Base-by-base conservation (phyloP, 176 grass and related monocot genomes). In the Ananas comosus region DNA sequence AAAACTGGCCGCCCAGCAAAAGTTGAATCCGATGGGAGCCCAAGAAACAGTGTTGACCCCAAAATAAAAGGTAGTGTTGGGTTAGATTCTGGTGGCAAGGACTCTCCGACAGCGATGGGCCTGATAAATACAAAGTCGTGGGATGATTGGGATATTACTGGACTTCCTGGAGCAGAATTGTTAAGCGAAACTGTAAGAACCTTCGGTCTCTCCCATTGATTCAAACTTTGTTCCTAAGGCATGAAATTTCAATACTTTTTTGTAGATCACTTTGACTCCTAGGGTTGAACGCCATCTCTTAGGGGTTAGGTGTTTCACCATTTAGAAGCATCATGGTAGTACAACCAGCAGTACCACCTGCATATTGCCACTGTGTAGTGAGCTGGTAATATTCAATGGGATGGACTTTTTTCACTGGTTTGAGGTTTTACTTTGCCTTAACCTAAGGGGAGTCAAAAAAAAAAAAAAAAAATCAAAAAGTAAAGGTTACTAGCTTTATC, bases 131-230 rank as follows among this genome's bases (percentile, higher is more conserved):
- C 64, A 24, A 92, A 81, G 76, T 72, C 80, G 51, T 99, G 80
- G 82, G 94, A 93, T 74, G 89, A 93, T 64, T 99, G 89, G 89
- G 94, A 99, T 79, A 78, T 99, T 53, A 80, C 84, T 81, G 94
- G 94, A 57, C 82, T 99, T 82, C 84, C 83, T 57, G 89, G 94
- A 63, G 79, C 82, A 58, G 94, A 99, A 65, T 82, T 99, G 70
- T 80, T 99, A 74, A 99, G 87, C 66, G 49, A 71, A 59, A 80
- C 54, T 24, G 94, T 99, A 91, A 90, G 94, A 68, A 48, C 19
- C 64, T 52, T 68, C 5, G 33, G 33, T 42, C 33, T 42, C 33
- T 42, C 4, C 51, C 49, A 21, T 73, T 11, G 12, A 42, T 42
- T 42, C 5, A 42, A 42, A 6, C 33, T 42, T 42, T 29, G 21